Conservation (phyloP, 345 rosid genomes). For the Chamaenerion angustifolium region DNA sequence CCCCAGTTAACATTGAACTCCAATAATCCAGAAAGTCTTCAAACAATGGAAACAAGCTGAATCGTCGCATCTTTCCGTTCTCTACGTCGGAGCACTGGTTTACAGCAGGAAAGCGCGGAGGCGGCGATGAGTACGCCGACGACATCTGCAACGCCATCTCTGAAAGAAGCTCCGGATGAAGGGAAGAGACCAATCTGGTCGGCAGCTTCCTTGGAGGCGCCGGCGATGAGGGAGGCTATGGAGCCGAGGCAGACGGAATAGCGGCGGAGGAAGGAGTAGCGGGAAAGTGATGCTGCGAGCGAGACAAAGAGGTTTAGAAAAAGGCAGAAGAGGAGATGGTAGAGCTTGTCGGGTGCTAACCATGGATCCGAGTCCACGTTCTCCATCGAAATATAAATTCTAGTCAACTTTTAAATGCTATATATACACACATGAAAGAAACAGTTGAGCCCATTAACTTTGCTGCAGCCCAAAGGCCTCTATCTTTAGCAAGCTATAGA, state of each 20-base stretch:
- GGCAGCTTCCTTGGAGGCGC: conserved; percentile 88
- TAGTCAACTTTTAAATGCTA: too few relatives aligned
- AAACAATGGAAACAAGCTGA: conserved; percentile 44
- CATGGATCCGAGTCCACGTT: conserved; percentile 48
- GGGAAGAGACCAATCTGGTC: conserved; percentile 71
- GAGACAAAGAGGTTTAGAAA: conserved; percentile 50
- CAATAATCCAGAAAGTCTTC: conserved; percentile 5
- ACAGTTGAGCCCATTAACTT: too few relatives aligned
- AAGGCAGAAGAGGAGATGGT: conserved; percentile 77
- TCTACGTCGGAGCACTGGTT: conserved; percentile 3
- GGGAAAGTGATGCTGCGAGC: conserved; percentile 32
- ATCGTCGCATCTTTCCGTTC: conserved; percentile 15
- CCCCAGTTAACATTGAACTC: too few relatives aligned
- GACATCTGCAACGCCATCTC: conserved; percentile 68
- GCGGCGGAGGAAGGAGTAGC: conserved; percentile 42
- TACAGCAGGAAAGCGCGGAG: conserved; percentile 21
- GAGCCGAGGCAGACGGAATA: conserved; percentile 55
- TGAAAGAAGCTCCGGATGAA: conserved; percentile 73
- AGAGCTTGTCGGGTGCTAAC: conserved; percentile 72
- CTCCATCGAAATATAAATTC: background rate
- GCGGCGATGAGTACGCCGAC: conserved; percentile 56
- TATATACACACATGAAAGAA: too few relatives aligned
- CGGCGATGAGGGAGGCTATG: conserved; percentile 57
- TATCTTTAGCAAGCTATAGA: too few relatives aligned
- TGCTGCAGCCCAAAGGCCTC: too few relatives aligned